Percentiles rank a stretch among this genome's conserved stretches.
Evolutionary conservation across 176 grass and related monocot genomes (phyloP).

Genomic region (Triticum timopheevii): DNA sequence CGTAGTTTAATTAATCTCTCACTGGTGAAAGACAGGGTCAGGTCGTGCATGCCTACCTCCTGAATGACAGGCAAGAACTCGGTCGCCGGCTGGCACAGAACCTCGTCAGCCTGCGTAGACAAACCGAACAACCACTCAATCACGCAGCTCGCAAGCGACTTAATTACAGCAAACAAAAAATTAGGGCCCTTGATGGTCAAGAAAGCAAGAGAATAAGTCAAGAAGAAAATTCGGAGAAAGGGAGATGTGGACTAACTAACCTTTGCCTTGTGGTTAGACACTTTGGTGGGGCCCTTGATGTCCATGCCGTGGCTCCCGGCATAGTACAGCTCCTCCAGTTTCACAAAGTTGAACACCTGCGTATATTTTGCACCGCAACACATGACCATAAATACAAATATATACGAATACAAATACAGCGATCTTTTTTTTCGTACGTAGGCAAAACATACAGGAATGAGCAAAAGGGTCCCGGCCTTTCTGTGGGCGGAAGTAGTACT

Average conservation of each 20-base stretch:
- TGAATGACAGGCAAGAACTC: constrained; percentile 80
- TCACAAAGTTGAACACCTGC: constrained; percentile 67
- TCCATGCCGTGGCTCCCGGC: constrained; percentile 91
- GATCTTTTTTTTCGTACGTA: not conserved
- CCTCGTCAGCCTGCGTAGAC: constrained; percentile 46
- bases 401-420: not conserved
- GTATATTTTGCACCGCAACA: not conserved
- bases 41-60: constrained; percentile 35
- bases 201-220: not conserved
- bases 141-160: not conserved
- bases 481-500: not conserved
- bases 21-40: not conserved
- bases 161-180: not conserved
- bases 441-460: not conserved
- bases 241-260: not conserved
- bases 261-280: constrained; percentile 43
- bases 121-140: not conserved
- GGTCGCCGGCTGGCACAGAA: constrained; percentile 69
- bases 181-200: not conserved
- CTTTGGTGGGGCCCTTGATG: constrained; percentile 48
- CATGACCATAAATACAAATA: not conserved
- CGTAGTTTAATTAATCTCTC: not conserved
- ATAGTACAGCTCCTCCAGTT: constrained; percentile 63
- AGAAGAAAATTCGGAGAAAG: not conserved
- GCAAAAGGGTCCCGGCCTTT: not conserved